phyloP scores from a whole-genome alignment of 768 basidiomycete species.

The Macrolepiota dolichaula region DNA sequence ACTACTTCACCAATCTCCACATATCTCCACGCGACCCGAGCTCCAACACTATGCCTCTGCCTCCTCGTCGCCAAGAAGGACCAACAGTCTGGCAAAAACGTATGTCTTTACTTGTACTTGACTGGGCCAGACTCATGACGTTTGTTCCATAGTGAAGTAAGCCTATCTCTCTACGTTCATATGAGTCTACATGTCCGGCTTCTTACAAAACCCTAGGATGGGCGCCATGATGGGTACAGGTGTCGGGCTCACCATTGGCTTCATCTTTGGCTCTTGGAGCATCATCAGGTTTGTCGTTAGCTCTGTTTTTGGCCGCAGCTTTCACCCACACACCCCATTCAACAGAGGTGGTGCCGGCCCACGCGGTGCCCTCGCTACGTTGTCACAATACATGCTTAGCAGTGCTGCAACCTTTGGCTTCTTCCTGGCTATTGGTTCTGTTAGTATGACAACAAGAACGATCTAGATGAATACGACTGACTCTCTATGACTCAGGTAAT shows the following conservation, averaged over 20 bases:
- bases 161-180: constrained; percentile 3
- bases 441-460: constrained; percentile 30
- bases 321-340: not conserved
- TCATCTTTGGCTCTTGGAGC: constrained; percentile 93
- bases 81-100: constrained; percentile 64
- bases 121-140: constrained; percentile 12
- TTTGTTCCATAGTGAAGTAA: constrained; percentile 53
- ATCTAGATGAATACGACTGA: constrained; percentile 7
- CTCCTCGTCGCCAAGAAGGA: constrained; percentile 12
- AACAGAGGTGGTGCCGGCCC: constrained; percentile 86
- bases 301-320: not conserved
- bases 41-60: constrained; percentile 59
- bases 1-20: constrained; percentile 21
- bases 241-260: constrained; percentile 95
- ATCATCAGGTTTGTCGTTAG: constrained; percentile 68
- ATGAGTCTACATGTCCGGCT: not conserved
- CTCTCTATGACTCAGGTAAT: constrained; percentile 61
- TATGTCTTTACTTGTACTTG: constrained; percentile 31
- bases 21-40: constrained; percentile 45
- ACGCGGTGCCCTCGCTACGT: constrained; percentile 82
- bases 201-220: constrained; percentile 53
- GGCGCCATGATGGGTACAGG: constrained; percentile 90
- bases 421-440: constrained; percentile 94
- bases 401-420: constrained; percentile 97
- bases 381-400: constrained; percentile 98